A percentile compares a stretch with the other conserved stretches of the same genome.
Evolutionary conservation across 2,329 filamentous ascomycete species (phyloP).

Genomic region (Aspergillus hiratsukae): DNA sequence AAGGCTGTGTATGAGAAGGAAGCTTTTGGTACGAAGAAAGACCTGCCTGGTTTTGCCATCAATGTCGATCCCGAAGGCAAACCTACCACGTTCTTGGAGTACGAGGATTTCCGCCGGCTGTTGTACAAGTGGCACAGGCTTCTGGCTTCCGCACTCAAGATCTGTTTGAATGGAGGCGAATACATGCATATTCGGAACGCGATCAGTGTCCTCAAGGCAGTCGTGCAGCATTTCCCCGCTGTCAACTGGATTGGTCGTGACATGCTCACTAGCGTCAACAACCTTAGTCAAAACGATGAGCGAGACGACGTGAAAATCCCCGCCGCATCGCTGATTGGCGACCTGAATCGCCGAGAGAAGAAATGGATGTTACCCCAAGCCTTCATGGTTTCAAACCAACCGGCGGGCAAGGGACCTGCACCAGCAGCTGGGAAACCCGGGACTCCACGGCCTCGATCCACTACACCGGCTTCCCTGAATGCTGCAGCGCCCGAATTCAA

Average conservation of each 20-base stretch:
- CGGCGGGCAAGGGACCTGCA: constrained; percentile 13
- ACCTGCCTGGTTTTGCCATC: constrained; percentile 74
- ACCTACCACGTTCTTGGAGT: constrained; percentile 68
- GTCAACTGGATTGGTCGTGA: constrained; percentile 76
- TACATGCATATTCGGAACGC: constrained; percentile 99
- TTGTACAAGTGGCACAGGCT: constrained; percentile 88
- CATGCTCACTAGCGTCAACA: constrained; percentile 40
- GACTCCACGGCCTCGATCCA: constrained; percentile 24
- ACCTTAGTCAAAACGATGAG: constrained; percentile 41
- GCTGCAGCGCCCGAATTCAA: constrained; percentile 40
- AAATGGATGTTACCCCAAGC: constrained; percentile 46
- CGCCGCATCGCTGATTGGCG: constrained; percentile 46
- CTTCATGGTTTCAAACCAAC: constrained; percentile 37
- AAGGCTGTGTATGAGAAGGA: constrained; percentile 75
- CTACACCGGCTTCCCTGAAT: constrained; percentile 36
- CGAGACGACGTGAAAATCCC: constrained; percentile 48
- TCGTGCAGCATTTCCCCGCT: constrained; percentile 78
- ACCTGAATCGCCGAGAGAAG: constrained; percentile 46
- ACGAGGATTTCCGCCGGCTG: constrained; percentile 78
- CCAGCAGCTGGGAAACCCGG: constrained; percentile 21
- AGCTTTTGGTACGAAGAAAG: constrained; percentile 62
- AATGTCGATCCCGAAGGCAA: constrained; percentile 67
- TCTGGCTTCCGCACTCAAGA: constrained; percentile 72
- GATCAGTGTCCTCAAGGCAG: constrained; percentile 78
- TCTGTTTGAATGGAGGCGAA: constrained; percentile 74